These are phyloP conservation scores for Apophysomyces sp. DNA, from an alignment of 371 early-diverging fungal species.

Conservation along the genomic window DNA sequence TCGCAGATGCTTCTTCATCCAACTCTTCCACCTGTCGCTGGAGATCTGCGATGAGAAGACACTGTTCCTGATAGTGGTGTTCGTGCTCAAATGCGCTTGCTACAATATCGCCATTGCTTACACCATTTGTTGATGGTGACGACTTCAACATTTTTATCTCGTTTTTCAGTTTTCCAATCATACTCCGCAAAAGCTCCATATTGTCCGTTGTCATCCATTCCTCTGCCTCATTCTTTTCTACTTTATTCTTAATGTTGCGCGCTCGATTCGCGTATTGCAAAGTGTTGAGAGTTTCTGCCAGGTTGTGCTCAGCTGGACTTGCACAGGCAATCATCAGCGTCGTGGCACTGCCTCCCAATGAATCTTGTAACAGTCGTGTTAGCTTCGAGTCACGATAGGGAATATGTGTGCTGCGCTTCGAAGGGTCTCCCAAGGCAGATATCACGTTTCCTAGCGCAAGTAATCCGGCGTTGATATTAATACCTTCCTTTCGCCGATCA, in stretches of 20 bases:
- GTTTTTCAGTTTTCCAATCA: conserved; percentile 56
- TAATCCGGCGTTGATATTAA: conserved; percentile 97
- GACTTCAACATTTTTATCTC: conserved; percentile 47
- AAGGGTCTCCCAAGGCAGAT: conserved; percentile 93
- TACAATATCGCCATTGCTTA: background rate
- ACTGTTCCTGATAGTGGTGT: conserved; percentile 36
- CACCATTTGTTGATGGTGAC: conserved; percentile 2
- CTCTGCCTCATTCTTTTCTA: conserved; percentile 69
- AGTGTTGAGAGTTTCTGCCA: conserved; percentile 93
- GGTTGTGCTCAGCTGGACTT: conserved; percentile 76
- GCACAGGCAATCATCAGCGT: conserved; percentile 96
- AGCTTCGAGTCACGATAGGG: conserved; percentile 99
- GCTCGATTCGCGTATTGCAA: conserved; percentile 92
- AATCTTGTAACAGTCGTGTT: conserved; percentile 96
- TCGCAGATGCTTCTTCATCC: conserved; percentile 33
- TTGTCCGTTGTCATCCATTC: conserved; percentile 69
- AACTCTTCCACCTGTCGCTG: conserved; percentile 47
- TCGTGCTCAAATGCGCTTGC: conserved; percentile 1
- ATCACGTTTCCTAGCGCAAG: conserved; percentile 99
- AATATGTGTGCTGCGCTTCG: conserved; percentile 69
- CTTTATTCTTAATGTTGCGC: conserved; percentile 84
- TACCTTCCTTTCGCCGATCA: conserved; percentile 96
- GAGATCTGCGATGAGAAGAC: conserved; percentile 31
- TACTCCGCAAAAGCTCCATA: conserved; percentile 53
- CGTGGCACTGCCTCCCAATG: conserved; percentile 91